Conservation (phyloP, 2,329 filamentous ascomycete species). For the Ophiostoma tasmaniense region DNA sequence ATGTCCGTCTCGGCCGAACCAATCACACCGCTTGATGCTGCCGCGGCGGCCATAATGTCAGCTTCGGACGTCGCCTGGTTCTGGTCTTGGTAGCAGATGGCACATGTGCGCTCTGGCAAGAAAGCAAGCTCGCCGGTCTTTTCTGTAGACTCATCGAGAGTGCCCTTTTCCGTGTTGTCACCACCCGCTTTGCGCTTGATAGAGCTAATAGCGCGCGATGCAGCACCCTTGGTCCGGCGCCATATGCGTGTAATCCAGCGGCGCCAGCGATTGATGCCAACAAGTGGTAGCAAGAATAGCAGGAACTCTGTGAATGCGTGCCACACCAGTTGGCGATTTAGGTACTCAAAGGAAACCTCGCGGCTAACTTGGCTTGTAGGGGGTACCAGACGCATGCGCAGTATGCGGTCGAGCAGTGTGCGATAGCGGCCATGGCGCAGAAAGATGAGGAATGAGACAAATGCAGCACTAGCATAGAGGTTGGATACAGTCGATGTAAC, state of each 20-base stretch:
- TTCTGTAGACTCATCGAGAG: slow-evolving; percentile 38
- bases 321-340: slow-evolving; percentile 97
- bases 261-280: slow-evolving; percentile 88
- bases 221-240: slow-evolving; percentile 65
- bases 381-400: slow-evolving; percentile 77
- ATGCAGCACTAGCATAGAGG: slow-evolving; percentile 70
- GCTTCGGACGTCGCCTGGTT: slow-evolving; percentile 68
- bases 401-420: slow-evolving; percentile 75
- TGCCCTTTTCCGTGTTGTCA: slow-evolving; percentile 1
- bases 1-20: slow-evolving; percentile 88
- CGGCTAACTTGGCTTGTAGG: slow-evolving; percentile 77
- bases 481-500: slow-evolving; percentile 63
- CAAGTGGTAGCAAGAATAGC: slow-evolving; percentile 83
- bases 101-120: slow-evolving; percentile 86
- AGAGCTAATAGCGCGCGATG: slow-evolving; percentile 35
- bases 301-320: slow-evolving; percentile 99
- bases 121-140: slow-evolving; percentile 70
- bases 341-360: slow-evolving; percentile 93
- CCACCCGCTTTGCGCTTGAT: slow-evolving; percentile 2
- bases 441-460: slow-evolving; percentile 82
- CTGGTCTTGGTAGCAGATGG: slow-evolving; percentile 93
- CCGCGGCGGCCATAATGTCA: slow-evolving; percentile 61
- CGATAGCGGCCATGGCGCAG: slow-evolving; percentile 84
- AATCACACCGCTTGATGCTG: slow-evolving; percentile 65
- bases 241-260: slow-evolving; percentile 82